These are phyloP conservation scores for Aureobasidium sp. DNA, from an alignment of 2,329 filamentous ascomycete species.

Conservation along the genomic window DNA sequence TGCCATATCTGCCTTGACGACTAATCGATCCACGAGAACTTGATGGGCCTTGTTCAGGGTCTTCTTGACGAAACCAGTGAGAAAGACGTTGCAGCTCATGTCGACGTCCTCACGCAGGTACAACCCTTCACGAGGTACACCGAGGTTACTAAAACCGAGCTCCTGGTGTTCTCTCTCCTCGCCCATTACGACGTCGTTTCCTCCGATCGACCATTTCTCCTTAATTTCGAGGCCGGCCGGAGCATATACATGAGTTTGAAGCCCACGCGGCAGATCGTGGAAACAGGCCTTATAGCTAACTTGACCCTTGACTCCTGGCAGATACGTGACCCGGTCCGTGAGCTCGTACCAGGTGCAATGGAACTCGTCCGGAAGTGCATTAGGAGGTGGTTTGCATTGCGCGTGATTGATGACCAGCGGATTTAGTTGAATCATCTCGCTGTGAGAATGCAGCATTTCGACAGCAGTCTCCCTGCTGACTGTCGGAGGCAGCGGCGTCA, in stretches of 20 bases:
- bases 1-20: constrained; percentile 18
- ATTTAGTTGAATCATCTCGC: constrained; percentile 81
- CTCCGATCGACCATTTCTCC: constrained; percentile 69
- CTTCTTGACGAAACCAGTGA: constrained; percentile 71
- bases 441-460: constrained; percentile 68
- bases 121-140: constrained; percentile 60
- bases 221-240: constrained; percentile 74
- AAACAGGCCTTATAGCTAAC: constrained; percentile 77
- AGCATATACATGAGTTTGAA: constrained; percentile 79
- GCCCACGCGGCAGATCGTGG: constrained; percentile 61
- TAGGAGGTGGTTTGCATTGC: constrained; percentile 58
- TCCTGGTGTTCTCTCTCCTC: constrained; percentile 61
- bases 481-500: constrained; percentile 66
- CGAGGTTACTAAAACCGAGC: constrained; percentile 36
- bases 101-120: constrained; percentile 83
- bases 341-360: constrained; percentile 70
- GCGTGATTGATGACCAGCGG: constrained; percentile 69
- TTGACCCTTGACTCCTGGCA: constrained; percentile 62
- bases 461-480: constrained; percentile 65
- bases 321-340: constrained; percentile 68
- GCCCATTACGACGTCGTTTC: constrained; percentile 47
- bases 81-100: constrained; percentile 70
- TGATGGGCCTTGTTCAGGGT: constrained; percentile 71
- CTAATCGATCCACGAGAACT: constrained; percentile 52
- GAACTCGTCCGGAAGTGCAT: constrained; percentile 63